phyloP scores from a whole-genome alignment of 1,284 basidiomycete genomes.

The Butyriboletus appendiculatus region DNA sequence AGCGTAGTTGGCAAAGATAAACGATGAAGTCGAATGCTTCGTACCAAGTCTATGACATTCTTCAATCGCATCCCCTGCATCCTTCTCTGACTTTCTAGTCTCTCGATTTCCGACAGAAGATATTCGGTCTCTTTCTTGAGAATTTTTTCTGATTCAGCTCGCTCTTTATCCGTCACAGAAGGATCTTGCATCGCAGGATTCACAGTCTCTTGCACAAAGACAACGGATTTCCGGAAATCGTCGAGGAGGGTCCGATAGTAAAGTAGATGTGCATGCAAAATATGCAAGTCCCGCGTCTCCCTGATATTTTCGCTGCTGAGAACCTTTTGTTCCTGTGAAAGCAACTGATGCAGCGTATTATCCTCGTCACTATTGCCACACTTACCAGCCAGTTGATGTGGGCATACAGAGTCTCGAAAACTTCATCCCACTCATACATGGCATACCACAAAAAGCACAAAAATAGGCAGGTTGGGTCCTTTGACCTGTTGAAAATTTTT shows the following conservation, averaged over 20 bases:
- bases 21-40: slow-evolving; percentile 14
- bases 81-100: slow-evolving; percentile 43
- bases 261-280: slow-evolving; percentile 54
- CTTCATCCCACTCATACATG: slow-evolving; percentile 58
- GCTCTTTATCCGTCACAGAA: slow-evolving; percentile 18
- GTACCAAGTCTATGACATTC: slow-evolving; percentile 56
- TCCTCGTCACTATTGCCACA: neutral
- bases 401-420: slow-evolving; percentile 45
- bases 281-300: slow-evolving; percentile 51
- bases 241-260: slow-evolving; percentile 51
- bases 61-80: slow-evolving; percentile 50
- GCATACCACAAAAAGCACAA: slow-evolving; percentile 55
- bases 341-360: neutral
- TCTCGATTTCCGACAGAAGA: slow-evolving; percentile 46
- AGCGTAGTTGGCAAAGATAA: neutral
- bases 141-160: slow-evolving; percentile 23
- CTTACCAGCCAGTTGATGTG: slow-evolving; percentile 47
- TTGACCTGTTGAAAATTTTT: slow-evolving; percentile 43
- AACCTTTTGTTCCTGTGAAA: slow-evolving; percentile 43
- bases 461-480: slow-evolving; percentile 53
- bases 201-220: slow-evolving; percentile 45
- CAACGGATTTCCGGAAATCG: slow-evolving; percentile 50
- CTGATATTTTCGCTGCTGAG: slow-evolving; percentile 40
- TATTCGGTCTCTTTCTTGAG: slow-evolving; percentile 46
- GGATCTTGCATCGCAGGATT: slow-evolving; percentile 43